These are phyloP conservation scores for Datisca glomerata DNA, from an alignment of 306 rosid genomes.

Conservation along the genomic window DNA sequence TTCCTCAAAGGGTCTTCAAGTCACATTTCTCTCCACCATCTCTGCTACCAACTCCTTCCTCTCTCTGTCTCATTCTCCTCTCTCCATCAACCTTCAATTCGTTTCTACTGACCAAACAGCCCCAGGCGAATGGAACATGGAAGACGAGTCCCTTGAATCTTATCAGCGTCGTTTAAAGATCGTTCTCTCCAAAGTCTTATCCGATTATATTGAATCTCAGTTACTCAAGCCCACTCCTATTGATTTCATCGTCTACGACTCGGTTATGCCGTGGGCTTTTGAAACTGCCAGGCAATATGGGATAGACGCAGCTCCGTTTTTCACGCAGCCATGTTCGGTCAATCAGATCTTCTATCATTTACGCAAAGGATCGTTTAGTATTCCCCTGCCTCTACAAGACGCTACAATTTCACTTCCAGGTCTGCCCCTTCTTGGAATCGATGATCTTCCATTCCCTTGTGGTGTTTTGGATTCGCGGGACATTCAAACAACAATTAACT, in stretches of 20 bases:
- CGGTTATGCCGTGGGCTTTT: conserved; percentile 3
- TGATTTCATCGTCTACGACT: background rate
- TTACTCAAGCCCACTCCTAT: background rate
- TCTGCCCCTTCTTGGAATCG: conserved; percentile 8
- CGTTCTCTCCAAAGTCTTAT: background rate
- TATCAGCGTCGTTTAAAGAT: background rate
- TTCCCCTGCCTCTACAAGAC: conserved; percentile 4
- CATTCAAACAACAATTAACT: background rate
- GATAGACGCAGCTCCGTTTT: conserved; percentile 6
- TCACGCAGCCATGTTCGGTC: conserved; percentile 2
- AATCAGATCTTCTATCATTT: conserved; percentile 3
- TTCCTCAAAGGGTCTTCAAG: conserved; percentile 11
- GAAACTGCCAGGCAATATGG: background rate
- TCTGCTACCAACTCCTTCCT: background rate
- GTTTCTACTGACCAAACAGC: conserved; percentile 2
- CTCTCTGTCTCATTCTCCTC: background rate
- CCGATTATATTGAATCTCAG: background rate
- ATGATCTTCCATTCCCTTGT: conserved; percentile 19
- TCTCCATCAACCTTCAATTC: background rate
- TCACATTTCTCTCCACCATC: conserved; percentile 10
- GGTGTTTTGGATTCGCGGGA: too few relatives aligned
- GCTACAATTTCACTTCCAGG: background rate
- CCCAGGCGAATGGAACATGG: too few relatives aligned
- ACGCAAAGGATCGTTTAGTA: background rate
- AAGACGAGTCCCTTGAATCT: background rate